phyloP scores from a whole-genome alignment of 1,139 yeast species.

The Blastobotrys niveus region DNA sequence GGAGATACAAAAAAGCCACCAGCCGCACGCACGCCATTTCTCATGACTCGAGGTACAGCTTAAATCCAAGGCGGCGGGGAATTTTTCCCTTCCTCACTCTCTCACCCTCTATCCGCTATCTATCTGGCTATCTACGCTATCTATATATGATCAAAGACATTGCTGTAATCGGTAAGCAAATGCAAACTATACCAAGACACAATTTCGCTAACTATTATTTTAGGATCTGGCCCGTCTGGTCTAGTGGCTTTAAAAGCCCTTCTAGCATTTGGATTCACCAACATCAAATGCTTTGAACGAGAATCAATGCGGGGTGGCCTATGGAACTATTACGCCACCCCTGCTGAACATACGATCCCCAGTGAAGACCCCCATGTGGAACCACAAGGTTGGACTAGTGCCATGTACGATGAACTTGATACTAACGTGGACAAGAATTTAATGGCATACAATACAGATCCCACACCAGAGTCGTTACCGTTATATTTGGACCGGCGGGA shows the following conservation, averaged over 20 bases:
- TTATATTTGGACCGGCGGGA: slow-evolving; percentile 47
- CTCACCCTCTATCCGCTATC: neutral
- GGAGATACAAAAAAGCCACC: no score
- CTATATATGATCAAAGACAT: slow-evolving; percentile 1
- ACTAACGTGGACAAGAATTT: slow-evolving; percentile 55
- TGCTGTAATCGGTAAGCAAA: slow-evolving; percentile 10
- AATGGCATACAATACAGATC: slow-evolving; percentile 51
- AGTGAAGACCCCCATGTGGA: slow-evolving; percentile 23
- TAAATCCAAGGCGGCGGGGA: no score
- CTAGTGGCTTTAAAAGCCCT: slow-evolving; percentile 53
- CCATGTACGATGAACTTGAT: slow-evolving; percentile 49
- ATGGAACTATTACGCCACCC: slow-evolving; percentile 37
- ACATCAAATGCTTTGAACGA: slow-evolving; percentile 48
- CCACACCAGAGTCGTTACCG: slow-evolving; percentile 42
- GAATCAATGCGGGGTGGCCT: slow-evolving; percentile 47
- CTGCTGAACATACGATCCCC: slow-evolving; percentile 20
- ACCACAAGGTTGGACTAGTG: slow-evolving; percentile 29
- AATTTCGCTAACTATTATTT: no score
- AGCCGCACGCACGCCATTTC: no score
- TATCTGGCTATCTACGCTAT: neutral
- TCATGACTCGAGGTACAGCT: no score
- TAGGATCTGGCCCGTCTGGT: slow-evolving; percentile 64
- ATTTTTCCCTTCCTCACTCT: no score
- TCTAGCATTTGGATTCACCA: slow-evolving; percentile 38
- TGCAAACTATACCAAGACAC: no score